Base-by-base conservation (phyloP, 164 flowering plant species). In the Sedum album region DNA sequence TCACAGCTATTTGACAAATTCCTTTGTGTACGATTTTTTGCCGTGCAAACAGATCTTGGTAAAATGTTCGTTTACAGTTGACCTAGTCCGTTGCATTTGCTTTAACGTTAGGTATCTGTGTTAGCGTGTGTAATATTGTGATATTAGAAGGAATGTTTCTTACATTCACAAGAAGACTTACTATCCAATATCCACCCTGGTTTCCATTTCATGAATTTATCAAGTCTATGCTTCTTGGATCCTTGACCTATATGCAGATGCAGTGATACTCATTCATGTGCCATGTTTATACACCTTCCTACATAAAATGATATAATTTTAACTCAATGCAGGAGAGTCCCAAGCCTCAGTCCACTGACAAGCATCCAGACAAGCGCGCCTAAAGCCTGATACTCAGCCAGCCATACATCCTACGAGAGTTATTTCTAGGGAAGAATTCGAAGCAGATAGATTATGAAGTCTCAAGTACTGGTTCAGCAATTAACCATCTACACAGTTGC, bases 121-220 rank as follows among this genome's bases (percentile, higher is more conserved):
- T 57, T 57, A 57, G 33, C 62, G 20, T 57, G 62, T 57, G 62
- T 13, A 57, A 28, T 10, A 57, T 57, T 57, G 18, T 11, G 62
- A 9, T 28, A 57, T 28, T 28, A 23, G 13, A 57, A 57, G 33
- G 17, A 35, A 35, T 57, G 62, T 33, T 28, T 28, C 33, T 57
- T 57, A 55, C 18, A 9, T 55, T 55, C 31, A 23, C 31, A 55
- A 10, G 15, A 55, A 25, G 61, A 23, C 18, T 5, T 33, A 9
- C n/a, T n/a, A n/a, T n/a, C n/a, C n/a, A n/a, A n/a, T 53, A 7
- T 53, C 11, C 60, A 53, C 60, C 2, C 30, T 53, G 60, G 14
- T 30, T 53, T 53, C 25, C 55, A 4, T 53, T 1, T 7, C 15
- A 53, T 21, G 28, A 21, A 53, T 53, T 53, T 28, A 57, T 26